phyloP scores from a whole-genome alignment of 2,329 filamentous ascomycete species.

The Eurotiales sp. region DNA sequence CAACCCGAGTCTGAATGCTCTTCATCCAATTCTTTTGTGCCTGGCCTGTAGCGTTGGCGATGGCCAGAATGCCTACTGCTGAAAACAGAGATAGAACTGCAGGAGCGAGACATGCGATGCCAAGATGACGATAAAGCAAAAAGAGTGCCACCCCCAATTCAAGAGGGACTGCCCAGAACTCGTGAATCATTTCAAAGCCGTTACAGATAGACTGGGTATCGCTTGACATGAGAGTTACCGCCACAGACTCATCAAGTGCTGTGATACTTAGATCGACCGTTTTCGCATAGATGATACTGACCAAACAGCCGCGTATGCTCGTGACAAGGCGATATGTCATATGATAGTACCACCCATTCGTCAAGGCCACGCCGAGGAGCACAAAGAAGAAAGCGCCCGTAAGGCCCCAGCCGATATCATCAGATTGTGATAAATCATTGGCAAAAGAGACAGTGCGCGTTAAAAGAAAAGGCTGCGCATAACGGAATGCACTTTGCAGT shows the following conservation, averaged over 20 bases:
- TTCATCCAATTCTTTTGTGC: slow-evolving; percentile 14
- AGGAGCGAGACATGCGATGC: slow-evolving; percentile 42
- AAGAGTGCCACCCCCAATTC: slow-evolving; percentile 46
- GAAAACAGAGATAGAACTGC: slow-evolving; percentile 31
- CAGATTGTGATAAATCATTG: slow-evolving; percentile 17
- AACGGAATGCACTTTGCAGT: slow-evolving; percentile 21
- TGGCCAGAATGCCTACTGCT: slow-evolving; percentile 6
- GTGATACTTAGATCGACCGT: slow-evolving; percentile 29
- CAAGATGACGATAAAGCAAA: slow-evolving; percentile 39
- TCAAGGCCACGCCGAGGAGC: slow-evolving; percentile 42
- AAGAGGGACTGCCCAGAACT: slow-evolving; percentile 43
- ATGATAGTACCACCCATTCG: slow-evolving; percentile 41
- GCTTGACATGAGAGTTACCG: slow-evolving; percentile 45
- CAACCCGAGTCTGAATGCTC: slow-evolving; percentile 11
- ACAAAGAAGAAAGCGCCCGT: slow-evolving; percentile 43
- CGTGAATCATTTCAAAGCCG: slow-evolving; percentile 40
- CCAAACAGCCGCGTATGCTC: slow-evolving; percentile 41
- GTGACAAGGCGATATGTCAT: slow-evolving; percentile 41
- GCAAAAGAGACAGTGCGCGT: slow-evolving; percentile 20
- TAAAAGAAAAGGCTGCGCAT: slow-evolving; percentile 26
- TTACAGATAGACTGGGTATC: slow-evolving; percentile 43
- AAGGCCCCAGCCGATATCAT: slow-evolving; percentile 39
- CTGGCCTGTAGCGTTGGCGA: slow-evolving; percentile 9
- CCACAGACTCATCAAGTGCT: slow-evolving; percentile 33
- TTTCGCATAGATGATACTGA: slow-evolving; percentile 50